Conservation (phyloP, 2,329 filamentous ascomycete species). For the Microsporum audouinii region DNA sequence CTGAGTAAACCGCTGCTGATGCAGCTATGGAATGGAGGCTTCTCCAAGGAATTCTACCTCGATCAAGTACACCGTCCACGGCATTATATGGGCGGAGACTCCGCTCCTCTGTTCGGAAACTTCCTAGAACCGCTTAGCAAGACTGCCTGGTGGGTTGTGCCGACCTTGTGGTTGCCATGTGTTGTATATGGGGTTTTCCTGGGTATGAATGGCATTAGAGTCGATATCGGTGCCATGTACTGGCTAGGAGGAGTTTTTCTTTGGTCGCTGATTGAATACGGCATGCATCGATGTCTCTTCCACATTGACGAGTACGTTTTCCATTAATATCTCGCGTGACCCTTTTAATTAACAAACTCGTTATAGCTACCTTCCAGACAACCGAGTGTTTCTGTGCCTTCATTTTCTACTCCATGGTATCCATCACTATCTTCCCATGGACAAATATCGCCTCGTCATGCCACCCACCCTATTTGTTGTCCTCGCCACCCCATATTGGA, state of each 20-base stretch:
- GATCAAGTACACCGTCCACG: constrained; percentile 91
- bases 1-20: constrained; percentile 70
- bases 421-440: constrained; percentile 99
- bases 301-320: constrained; percentile 73
- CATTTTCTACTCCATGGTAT: constrained; percentile 95
- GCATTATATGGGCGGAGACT: constrained; percentile 87
- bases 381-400: constrained; percentile 68
- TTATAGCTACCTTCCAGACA: constrained; percentile 72
- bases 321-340: neutral
- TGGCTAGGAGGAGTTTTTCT: constrained; percentile 61
- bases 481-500: constrained; percentile 84
- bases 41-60: constrained; percentile 91
- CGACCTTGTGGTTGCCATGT: constrained; percentile 70
- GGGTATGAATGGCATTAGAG: constrained; percentile 50
- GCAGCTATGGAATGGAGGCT: constrained; percentile 80
- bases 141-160: constrained; percentile 89
- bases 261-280: constrained; percentile 87
- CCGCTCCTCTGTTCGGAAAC: constrained; percentile 90
- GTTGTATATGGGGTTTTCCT: constrained; percentile 61
- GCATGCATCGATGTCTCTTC: constrained; percentile 81
- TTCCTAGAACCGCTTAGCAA: constrained; percentile 95
- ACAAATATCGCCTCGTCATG: constrained; percentile 94
- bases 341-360: constrained; percentile 15
- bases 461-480: constrained; percentile 76
- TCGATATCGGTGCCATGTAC: constrained; percentile 44